Base-by-base conservation (phyloP, 108 stramenopile species). In the Bacterosira constricta region DNA sequence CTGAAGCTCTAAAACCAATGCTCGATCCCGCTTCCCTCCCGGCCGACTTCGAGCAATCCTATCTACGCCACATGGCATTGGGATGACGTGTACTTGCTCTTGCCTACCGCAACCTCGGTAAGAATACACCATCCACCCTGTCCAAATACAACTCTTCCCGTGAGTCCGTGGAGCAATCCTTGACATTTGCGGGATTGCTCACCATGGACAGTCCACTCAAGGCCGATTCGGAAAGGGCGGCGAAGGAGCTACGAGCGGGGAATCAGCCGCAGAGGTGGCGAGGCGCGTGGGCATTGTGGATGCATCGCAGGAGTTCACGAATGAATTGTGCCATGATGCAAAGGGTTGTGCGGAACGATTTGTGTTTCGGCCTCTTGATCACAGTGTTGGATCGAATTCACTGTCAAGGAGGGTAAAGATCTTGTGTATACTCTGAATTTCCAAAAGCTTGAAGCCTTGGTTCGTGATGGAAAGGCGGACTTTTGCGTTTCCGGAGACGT, bases 151-250 rank as follows among this genome's bases (percentile, higher is more conserved):
- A 79, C 17, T 67, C 66, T 8, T 75, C 66, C 39, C 82, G 90
- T 12, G 86, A 86, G 6, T 31, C 27, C 0, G 73, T 89, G 7
- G 98, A 98, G 62, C 51, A 49, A 12, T 76, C 82, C 18, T 75
- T 99, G 2, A 78, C 51, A 15, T 97, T 97, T 68, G 96, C 82
- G 27, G 99, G 99, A 29, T 92, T 99, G 38, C 72, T 99, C n/a
- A 79, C 97, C 20, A 75, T 98, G 41, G 90, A 93, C 57, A 97
- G 93, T 73, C 96, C 97, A 3, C 70, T 99, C 27, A 99, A 99
- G 78, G 54, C 80, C 7, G 96, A 98, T 77, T 90, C 98, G 5
- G 83, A 69, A 41, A 52, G 83, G n/a, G 91, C 98, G 4, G 76
- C 99, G 30, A 60, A 86, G 41, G 92, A 97, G 60, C 72, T 99